Conservation (phyloP, 768 basidiomycete species). For the Collybiopsis luxurians region DNA sequence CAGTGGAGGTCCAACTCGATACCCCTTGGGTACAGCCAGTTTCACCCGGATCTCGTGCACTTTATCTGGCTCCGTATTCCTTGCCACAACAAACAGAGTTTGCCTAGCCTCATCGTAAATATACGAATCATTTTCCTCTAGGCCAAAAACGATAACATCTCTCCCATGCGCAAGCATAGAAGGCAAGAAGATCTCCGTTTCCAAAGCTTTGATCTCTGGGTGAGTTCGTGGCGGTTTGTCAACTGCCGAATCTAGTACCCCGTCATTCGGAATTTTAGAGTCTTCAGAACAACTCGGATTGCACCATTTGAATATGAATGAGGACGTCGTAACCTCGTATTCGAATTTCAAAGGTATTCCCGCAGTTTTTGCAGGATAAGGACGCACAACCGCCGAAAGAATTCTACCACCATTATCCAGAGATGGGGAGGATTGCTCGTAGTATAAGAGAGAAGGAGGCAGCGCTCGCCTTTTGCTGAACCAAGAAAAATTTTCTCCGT, state of each 20-base stretch:
- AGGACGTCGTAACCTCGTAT: conserved; percentile 77
- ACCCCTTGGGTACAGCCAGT: conserved; percentile 43
- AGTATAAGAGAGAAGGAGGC: conserved; percentile 51
- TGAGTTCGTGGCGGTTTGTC: conserved; percentile 37
- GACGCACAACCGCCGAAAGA: conserved; percentile 76
- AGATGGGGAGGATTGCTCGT: conserved; percentile 59
- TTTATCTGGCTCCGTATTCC: conserved; percentile 39
- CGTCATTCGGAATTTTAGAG: background rate
- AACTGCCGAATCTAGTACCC: conserved; percentile 21
- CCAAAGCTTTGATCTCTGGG: conserved; percentile 42
- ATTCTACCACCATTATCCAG: conserved; percentile 84
- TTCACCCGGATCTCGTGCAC: conserved; percentile 51
- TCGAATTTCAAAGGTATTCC: conserved; percentile 74
- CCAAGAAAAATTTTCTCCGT: conserved; percentile 97
- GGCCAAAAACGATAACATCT: conserved; percentile 55
- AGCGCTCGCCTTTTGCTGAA: conserved; percentile 66
- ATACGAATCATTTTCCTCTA: conserved; percentile 49
- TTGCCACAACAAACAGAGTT: conserved; percentile 66
- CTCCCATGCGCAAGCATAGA: conserved; percentile 55
- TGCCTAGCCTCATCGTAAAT: conserved; percentile 64
- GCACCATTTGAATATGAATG: conserved; percentile 65
- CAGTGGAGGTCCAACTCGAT: conserved; percentile 27
- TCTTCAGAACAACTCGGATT: conserved; percentile 23
- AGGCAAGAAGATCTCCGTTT: conserved; percentile 86
- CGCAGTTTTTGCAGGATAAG: conserved; percentile 88